phyloP scores from a whole-genome alignment of 306 rosid genomes.

The Vigna trinervia region DNA sequence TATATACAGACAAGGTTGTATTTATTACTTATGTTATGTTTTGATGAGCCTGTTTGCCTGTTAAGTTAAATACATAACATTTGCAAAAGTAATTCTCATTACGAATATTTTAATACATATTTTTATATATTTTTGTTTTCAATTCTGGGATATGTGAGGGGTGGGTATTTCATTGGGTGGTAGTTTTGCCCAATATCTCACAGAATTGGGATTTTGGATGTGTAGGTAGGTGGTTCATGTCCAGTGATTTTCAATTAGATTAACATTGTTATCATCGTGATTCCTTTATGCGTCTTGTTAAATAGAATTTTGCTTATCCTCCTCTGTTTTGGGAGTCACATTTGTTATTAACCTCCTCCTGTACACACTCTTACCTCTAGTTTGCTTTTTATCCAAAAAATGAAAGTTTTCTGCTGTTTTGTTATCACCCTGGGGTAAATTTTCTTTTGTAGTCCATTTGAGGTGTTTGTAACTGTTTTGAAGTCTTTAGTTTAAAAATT shows the following conservation, averaged over 20 bases:
- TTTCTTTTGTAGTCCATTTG: constrained; percentile 24
- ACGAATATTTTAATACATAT: background rate
- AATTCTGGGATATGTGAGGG: constrained; percentile 8
- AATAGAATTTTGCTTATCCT: background rate
- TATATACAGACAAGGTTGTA: constrained; percentile 27
- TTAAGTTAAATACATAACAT: constrained; percentile 4
- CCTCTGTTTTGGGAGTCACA: background rate
- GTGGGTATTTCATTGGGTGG: constrained; percentile 14
- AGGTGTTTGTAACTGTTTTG: constrained; percentile 12
- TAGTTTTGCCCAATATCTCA: constrained; percentile 11
- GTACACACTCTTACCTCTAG: constrained; percentile 5
- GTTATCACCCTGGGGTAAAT: constrained; percentile 25
- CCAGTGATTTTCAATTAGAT: constrained; percentile 26
- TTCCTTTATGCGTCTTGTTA: constrained; percentile 20
- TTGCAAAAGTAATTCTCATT: constrained; percentile 1
- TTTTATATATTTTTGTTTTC: background rate
- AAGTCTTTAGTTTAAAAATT: constrained; percentile 18
- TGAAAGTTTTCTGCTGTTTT: constrained; percentile 13
- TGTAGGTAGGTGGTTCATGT: constrained; percentile 24
- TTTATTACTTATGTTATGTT: background rate
- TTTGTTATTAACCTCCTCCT: constrained; percentile 7
- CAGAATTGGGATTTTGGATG: constrained; percentile 15
- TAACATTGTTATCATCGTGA: background rate
- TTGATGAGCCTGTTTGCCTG: constrained; percentile 2
- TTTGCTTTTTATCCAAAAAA: constrained; percentile 20